Percentiles rank a stretch among this genome's conserved stretches.
These are phyloP conservation scores for Delitschia confertaspora DNA, from an alignment of 495 filamentous ascomycete species.

Conservation along the genomic window DNA sequence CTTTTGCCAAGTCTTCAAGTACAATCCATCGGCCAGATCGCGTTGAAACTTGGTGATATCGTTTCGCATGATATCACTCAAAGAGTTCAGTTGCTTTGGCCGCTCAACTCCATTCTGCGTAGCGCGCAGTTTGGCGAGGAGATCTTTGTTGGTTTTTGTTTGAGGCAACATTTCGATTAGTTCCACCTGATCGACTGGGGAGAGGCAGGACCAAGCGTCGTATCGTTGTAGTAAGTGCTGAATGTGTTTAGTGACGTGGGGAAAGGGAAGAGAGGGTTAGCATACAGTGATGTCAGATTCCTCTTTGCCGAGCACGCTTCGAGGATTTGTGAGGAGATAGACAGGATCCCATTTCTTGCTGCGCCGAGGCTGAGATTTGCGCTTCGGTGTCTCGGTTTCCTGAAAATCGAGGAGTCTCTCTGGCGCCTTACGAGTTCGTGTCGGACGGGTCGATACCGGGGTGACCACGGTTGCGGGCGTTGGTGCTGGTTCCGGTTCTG, in stretches of 20 bases:
- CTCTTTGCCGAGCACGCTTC: slow-evolving; percentile 45
- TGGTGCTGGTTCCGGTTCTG: background rate
- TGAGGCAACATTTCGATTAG: slow-evolving; percentile 4
- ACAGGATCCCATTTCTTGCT: slow-evolving; percentile 35
- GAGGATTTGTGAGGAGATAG: slow-evolving; percentile 47
- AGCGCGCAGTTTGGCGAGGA: slow-evolving; percentile 1
- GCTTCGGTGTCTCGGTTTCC: slow-evolving; percentile 13
- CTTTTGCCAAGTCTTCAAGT: slow-evolving; percentile 56
- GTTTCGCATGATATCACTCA: slow-evolving; percentile 42
- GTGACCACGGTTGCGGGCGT: background rate
- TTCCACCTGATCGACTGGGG: background rate
- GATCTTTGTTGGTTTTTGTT: background rate
- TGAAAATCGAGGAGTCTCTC: slow-evolving; percentile 5
- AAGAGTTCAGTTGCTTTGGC: slow-evolving; percentile 40
- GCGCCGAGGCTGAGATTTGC: slow-evolving; percentile 22
- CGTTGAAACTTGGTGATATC: slow-evolving; percentile 52
- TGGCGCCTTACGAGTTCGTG: slow-evolving; percentile 9
- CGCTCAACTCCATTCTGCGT: slow-evolving; percentile 38
- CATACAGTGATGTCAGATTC: slow-evolving; percentile 53
- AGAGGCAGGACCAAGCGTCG: slow-evolving; percentile 33
- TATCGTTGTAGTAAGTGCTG: slow-evolving; percentile 2
- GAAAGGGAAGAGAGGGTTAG: background rate
- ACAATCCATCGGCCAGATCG: slow-evolving; percentile 52
- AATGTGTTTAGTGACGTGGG: background rate
- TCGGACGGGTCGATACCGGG: background rate